These are phyloP conservation scores for Trichoderma arundinaceum DNA, from an alignment of 2,329 filamentous ascomycete species.

Conservation along the genomic window DNA sequence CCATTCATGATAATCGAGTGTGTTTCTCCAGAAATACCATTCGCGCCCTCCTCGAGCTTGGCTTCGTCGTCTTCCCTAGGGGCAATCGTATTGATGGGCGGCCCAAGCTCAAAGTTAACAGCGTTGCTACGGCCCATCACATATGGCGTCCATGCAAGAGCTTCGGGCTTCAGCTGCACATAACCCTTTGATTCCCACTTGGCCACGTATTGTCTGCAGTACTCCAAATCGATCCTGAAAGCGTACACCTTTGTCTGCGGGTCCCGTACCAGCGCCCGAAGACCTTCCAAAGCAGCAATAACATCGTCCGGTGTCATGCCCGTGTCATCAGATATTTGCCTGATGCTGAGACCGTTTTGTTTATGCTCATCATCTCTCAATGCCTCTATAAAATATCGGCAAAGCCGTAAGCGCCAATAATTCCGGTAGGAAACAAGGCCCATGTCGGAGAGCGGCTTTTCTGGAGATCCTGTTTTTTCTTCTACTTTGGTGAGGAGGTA, in stretches of 20 bases:
- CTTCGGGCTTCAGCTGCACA: constrained; percentile 78
- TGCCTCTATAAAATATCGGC: constrained; percentile 74
- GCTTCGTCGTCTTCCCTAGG: constrained; percentile 76
- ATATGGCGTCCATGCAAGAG: constrained; percentile 93
- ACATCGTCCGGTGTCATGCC: constrained; percentile 97
- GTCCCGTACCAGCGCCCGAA: constrained; percentile 88
- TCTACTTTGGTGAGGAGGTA: constrained; percentile 94
- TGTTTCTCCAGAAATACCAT: constrained; percentile 33
- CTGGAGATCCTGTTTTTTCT: constrained; percentile 90
- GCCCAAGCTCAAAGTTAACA: constrained; percentile 81
- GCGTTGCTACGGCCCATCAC: constrained; percentile 89
- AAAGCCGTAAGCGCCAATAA: constrained; percentile 92
- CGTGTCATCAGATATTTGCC: constrained; percentile 81
- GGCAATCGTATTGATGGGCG: constrained; percentile 82
- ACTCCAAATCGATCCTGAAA: constrained; percentile 82
- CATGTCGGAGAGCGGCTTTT: constrained; percentile 98
- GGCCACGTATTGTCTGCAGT: constrained; percentile 84
- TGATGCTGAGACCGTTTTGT: constrained; percentile 62
- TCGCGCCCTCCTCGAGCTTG: constrained; percentile 45
- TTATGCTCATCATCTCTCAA: constrained; percentile 41
- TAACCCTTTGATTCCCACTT: constrained; percentile 91
- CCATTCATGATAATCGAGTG: constrained; percentile 37
- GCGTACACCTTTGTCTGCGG: constrained; percentile 88
- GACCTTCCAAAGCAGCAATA: constrained; percentile 87
- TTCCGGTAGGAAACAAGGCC: constrained; percentile 95